phyloP scores from a whole-genome alignment of 1,139 yeast species.

The Debaryomycetaceae sp. region DNA sequence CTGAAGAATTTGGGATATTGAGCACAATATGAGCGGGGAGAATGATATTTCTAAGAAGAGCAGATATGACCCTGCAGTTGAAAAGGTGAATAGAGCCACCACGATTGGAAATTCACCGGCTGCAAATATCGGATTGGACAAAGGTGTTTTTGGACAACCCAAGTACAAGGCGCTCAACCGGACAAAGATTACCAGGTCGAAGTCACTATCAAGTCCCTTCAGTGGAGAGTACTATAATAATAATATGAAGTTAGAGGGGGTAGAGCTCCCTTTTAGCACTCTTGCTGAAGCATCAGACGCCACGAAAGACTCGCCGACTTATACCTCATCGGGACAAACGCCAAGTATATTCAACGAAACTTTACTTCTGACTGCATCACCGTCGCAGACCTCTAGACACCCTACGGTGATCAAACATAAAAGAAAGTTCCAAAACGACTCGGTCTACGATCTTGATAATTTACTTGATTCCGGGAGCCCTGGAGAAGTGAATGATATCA shows the following conservation, averaged over 20 bases:
- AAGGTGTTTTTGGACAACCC: constrained; percentile 1
- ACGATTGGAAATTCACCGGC: background rate
- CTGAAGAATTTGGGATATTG: background rate
- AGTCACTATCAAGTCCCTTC: constrained; percentile 4
- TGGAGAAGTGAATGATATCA: background rate
- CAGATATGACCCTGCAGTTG: background rate
- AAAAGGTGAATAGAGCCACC: background rate
- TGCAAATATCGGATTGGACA: background rate
- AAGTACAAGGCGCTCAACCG: constrained; percentile 1
- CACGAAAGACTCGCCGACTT: background rate
- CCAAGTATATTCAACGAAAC: constrained; percentile 20
- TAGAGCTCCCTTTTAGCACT: background rate
- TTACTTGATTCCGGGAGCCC: background rate
- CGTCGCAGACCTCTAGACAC: constrained; percentile 8
- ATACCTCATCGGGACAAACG: constrained; percentile 7
- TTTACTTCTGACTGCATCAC: constrained; percentile 14
- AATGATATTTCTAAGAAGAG: background rate
- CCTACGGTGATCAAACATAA: constrained; percentile 13
- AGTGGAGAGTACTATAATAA: background rate
- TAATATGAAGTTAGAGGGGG: background rate
- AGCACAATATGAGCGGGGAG: background rate
- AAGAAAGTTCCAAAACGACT: background rate
- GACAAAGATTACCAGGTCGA: constrained; percentile 2
- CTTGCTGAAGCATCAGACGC: background rate
- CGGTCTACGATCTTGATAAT: background rate